Percentiles rank a stretch among this genome's conserved stretches.
Evolutionary conservation across 176 grass and related monocot species (phyloP).

Genomic region (Avena sativa): DNA sequence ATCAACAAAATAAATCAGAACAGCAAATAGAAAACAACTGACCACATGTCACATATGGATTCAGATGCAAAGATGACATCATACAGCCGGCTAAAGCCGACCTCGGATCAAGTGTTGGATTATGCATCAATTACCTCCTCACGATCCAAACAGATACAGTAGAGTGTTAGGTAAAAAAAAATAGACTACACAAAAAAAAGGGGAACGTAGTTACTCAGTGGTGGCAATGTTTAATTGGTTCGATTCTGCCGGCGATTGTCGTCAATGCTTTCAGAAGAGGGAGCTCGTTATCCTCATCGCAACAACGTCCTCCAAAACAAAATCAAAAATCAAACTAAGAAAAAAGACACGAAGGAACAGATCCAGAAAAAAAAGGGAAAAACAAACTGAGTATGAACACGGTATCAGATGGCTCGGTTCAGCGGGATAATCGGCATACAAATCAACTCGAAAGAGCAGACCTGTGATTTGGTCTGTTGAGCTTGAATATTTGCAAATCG

Average conservation of each 20-base stretch:
- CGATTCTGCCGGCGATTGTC: conserved; percentile 98
- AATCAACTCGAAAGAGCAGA: conserved; percentile 58
- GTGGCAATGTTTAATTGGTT: conserved; percentile 74
- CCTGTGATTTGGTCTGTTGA: conserved; percentile 96
- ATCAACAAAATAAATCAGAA: not conserved
- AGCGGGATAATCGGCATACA: conserved; percentile 97
- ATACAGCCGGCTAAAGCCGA: conserved; percentile 21
- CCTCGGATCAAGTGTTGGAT: conserved; percentile 88
- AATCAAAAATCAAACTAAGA: not conserved
- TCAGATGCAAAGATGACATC: conserved; percentile 66
- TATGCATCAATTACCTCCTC: conserved; percentile 60
- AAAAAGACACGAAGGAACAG: too few species aligned
- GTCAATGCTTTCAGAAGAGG: conserved; percentile 92
- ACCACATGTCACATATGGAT: not conserved
- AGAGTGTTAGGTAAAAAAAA: not conserved
- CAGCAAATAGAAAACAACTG: too few species aligned
- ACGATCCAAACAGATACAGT: conserved; percentile 25
- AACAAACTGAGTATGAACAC: not conserved
- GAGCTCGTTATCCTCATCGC: conserved; percentile 94
- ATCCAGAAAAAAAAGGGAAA: not conserved
- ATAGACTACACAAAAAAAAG: not conserved
- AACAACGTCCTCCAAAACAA: conserved; percentile 27
- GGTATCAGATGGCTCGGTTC: conserved; percentile 65
- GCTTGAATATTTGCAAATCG: conserved; percentile 86
- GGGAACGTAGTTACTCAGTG: conserved; percentile 64